Percentiles rank a stretch among this genome's conserved stretches.
Evolutionary conservation across 768 basidiomycete species (phyloP).

Genomic region (Boletus tomentosulus): DNA sequence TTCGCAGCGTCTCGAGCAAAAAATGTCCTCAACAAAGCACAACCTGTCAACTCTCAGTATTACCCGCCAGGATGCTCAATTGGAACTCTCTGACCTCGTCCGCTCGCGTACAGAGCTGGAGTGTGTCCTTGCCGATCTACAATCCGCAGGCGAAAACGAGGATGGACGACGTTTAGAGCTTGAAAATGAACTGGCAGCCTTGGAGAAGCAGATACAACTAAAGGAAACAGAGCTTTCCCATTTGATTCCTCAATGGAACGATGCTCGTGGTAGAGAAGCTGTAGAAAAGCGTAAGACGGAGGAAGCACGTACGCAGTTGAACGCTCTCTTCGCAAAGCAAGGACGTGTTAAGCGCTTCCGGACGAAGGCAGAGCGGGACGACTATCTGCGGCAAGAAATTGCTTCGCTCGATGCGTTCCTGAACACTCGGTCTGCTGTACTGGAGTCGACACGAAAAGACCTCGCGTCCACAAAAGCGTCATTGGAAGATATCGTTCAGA

Average conservation of each 20-base stretch:
- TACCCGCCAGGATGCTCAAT: slow-evolving; percentile 70
- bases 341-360: slow-evolving; percentile 84
- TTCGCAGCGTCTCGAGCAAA: slow-evolving; percentile 66
- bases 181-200: slow-evolving; percentile 56
- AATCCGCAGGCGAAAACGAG: slow-evolving; percentile 57
- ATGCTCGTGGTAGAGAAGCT: slow-evolving; percentile 45
- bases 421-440: slow-evolving; percentile 48
- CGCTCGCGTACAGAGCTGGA: slow-evolving; percentile 82
- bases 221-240: slow-evolving; percentile 62
- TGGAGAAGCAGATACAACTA: slow-evolving; percentile 57
- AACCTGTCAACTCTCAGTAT: slow-evolving; percentile 63
- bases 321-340: slow-evolving; percentile 83
- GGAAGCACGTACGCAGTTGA: slow-evolving; percentile 64
- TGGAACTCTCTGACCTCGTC: slow-evolving; percentile 84
- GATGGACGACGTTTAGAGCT: slow-evolving; percentile 61
- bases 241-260: slow-evolving; percentile 69
- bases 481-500: slow-evolving; percentile 53
- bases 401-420: slow-evolving; percentile 60
- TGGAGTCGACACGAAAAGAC: slow-evolving; percentile 51
- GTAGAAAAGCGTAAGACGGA: slow-evolving; percentile 68
- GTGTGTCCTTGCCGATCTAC: slow-evolving; percentile 77
- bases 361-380: slow-evolving; percentile 79
- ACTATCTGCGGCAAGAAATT: slow-evolving; percentile 78
- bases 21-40: slow-evolving; percentile 67
- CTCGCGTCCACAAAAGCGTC: slow-evolving; percentile 45